phyloP scores from a whole-genome alignment of 805 yeast species.

The Nakazawaea anatomiae region DNA sequence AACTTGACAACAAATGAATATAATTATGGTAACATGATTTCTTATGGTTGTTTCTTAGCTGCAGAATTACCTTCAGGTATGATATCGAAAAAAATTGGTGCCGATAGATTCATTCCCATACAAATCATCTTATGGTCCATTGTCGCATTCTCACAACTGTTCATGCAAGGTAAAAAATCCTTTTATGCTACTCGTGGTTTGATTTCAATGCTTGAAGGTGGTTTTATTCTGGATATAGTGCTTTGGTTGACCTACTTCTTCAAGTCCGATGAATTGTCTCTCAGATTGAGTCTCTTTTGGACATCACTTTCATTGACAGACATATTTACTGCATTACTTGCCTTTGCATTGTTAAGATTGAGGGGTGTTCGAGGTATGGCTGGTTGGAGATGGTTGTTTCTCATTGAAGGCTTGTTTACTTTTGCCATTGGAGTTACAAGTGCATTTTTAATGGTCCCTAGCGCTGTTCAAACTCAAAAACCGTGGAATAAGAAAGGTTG shows the following conservation, averaged over 20 bases:
- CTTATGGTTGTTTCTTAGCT: conserved; percentile 38
- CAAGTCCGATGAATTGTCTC: conserved; percentile 31
- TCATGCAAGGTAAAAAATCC: conserved; percentile 19
- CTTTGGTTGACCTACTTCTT: conserved; percentile 31
- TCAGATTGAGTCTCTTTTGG: conserved; percentile 53
- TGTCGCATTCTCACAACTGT: conserved; percentile 36
- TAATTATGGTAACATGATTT: conserved; percentile 43
- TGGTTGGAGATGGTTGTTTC: conserved; percentile 33
- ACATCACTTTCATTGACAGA: conserved; percentile 31
- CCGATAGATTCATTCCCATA: conserved; percentile 51
- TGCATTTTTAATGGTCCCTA: conserved; percentile 48
- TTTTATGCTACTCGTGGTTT: conserved; percentile 25
- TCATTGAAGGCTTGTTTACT: conserved; percentile 24
- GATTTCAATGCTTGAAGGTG: conserved; percentile 29
- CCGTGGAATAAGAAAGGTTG: conserved; percentile 44
- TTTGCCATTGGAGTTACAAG: conserved; percentile 37
- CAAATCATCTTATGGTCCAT: conserved; percentile 47
- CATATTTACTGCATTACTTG: conserved; percentile 39
- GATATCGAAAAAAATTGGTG: conserved; percentile 52
- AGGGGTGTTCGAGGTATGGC: conserved; percentile 19
- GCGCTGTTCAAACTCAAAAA: conserved; percentile 47
- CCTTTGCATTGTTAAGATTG: conserved; percentile 40
- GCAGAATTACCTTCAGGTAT: conserved; percentile 60
- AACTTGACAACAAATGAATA: conserved; percentile 45
- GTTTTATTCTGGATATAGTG: conserved; percentile 26